Conservation (phyloP, 345 rosid species). For the Nephelium lappaceum region DNA sequence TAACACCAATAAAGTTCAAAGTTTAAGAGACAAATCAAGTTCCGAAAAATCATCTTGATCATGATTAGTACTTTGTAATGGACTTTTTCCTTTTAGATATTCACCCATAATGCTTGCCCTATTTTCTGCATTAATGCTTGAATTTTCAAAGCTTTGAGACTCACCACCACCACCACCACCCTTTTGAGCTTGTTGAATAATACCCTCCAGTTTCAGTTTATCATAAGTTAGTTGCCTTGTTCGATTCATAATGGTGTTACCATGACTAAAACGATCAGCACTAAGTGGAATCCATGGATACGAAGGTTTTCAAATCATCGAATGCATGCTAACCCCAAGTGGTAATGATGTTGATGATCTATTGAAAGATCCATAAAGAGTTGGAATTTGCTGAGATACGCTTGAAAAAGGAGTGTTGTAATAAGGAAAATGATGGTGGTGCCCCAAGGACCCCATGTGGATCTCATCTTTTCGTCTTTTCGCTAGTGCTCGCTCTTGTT, state of each 20-base stretch:
- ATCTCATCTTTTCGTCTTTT: conserved; percentile 36
- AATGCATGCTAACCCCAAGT: conserved; percentile 17
- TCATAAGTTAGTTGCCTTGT: conserved; percentile 4
- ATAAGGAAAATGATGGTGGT: conserved; percentile 14
- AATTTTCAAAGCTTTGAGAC: background rate
- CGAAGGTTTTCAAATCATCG: conserved; percentile 22
- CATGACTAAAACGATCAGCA: conserved; percentile 16
- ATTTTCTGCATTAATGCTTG: background rate
- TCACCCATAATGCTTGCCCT: background rate
- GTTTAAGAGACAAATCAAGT: conserved; percentile 2
- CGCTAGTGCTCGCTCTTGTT: conserved; percentile 42
- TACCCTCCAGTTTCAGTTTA: background rate
- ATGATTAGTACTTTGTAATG: background rate
- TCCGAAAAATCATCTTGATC: background rate
- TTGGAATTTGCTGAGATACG: conserved; percentile 9
- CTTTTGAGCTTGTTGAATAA: conserved; percentile 22
- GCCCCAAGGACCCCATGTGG: conserved; percentile 18
- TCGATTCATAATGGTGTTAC: conserved; percentile 11
- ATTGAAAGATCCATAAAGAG: conserved; percentile 23
- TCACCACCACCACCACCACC: background rate
- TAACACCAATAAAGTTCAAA: background rate
- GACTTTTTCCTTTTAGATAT: background rate
- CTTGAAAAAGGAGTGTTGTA: conserved; percentile 12
- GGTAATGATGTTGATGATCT: conserved; percentile 3
- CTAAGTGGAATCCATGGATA: conserved; percentile 25